Evolutionary conservation across 176 grass and related monocot species (phyloP).

Genomic region (Avena insularis): DNA sequence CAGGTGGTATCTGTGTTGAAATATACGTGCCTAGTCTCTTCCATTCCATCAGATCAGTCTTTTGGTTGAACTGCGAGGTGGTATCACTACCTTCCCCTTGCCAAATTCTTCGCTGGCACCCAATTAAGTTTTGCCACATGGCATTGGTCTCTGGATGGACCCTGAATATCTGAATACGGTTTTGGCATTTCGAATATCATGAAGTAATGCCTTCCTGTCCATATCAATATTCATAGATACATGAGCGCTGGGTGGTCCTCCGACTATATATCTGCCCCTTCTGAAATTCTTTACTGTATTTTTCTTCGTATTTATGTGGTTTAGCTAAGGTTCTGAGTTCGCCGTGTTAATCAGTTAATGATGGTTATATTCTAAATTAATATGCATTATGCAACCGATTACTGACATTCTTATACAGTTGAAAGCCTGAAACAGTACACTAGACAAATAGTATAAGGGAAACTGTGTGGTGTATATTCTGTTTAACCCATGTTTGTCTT

Average conservation of each 20-base stretch:
- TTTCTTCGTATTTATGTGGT: conserved; percentile 9
- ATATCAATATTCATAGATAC: conserved; percentile 27
- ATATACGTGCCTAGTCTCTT: not conserved
- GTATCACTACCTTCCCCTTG: not conserved
- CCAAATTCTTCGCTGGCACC: not conserved
- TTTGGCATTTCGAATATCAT: conserved; percentile 10
- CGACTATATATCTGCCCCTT: not conserved
- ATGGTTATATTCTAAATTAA: conserved; percentile 1
- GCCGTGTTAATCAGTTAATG: conserved; percentile 23
- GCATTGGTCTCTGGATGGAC: not conserved
- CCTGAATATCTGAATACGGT: not conserved
- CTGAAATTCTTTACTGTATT: not conserved
- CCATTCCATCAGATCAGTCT: not conserved
- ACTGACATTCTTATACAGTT: conserved; percentile 15
- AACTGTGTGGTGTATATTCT: conserved; percentile 1
- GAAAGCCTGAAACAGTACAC: conserved; percentile 31
- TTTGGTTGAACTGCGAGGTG: not conserved
- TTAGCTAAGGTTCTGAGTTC: not conserved
- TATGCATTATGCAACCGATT: not conserved
- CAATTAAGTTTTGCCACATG: conserved; percentile 20
- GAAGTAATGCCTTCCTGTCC: not conserved
- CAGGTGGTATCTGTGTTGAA: not conserved
- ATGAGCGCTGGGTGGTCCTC: not conserved
- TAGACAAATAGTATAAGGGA: not conserved
- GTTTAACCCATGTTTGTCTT: conserved; percentile 42